These are phyloP conservation scores for Colletotrichum australisinense DNA, from an alignment of 2,329 filamentous ascomycete species.

Conservation along the genomic window DNA sequence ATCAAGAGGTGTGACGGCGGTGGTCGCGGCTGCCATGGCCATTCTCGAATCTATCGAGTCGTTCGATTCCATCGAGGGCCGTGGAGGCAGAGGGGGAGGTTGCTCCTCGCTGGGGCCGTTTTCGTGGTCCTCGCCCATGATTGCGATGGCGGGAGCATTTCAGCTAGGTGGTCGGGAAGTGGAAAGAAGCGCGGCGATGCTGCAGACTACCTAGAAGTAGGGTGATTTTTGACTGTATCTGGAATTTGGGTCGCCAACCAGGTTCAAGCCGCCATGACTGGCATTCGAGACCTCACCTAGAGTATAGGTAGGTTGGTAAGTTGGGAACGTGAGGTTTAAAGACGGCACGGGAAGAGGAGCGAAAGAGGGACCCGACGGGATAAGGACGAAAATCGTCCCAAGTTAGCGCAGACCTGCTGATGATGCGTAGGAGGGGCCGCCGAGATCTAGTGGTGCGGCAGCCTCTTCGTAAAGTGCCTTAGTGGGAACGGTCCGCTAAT, in stretches of 20 bases:
- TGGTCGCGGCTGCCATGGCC: slow-evolving; percentile 75
- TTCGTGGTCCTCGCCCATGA: slow-evolving; percentile 43
- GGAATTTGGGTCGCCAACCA: background rate
- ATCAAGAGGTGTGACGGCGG: slow-evolving; percentile 84
- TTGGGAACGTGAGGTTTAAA: background rate
- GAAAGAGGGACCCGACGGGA: background rate
- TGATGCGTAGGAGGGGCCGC: slow-evolving; percentile 20
- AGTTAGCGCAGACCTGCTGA: background rate
- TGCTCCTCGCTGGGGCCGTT: slow-evolving; percentile 47
- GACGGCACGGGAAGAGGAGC: background rate
- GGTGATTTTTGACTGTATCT: background rate
- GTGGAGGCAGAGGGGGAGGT: slow-evolving; percentile 67
- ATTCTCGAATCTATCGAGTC: slow-evolving; percentile 43
- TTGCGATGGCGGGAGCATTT: slow-evolving; percentile 39
- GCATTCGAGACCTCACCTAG: background rate
- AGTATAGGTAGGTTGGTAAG: background rate
- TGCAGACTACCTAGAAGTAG: background rate
- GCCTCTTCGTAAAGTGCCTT: slow-evolving; percentile 11
- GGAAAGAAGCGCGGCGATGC: background rate
- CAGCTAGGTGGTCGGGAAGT: slow-evolving; percentile 21
- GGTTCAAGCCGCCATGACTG: slow-evolving; percentile 4
- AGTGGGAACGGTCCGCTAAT: slow-evolving; percentile 29
- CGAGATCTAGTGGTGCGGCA: slow-evolving; percentile 25
- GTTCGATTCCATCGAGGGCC: slow-evolving; percentile 49
- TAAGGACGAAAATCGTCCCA: slow-evolving; percentile 11